These are phyloP conservation scores for Graphilbum sp. DNA, from an alignment of 2,329 filamentous ascomycete genomes.

Conservation along the genomic window DNA sequence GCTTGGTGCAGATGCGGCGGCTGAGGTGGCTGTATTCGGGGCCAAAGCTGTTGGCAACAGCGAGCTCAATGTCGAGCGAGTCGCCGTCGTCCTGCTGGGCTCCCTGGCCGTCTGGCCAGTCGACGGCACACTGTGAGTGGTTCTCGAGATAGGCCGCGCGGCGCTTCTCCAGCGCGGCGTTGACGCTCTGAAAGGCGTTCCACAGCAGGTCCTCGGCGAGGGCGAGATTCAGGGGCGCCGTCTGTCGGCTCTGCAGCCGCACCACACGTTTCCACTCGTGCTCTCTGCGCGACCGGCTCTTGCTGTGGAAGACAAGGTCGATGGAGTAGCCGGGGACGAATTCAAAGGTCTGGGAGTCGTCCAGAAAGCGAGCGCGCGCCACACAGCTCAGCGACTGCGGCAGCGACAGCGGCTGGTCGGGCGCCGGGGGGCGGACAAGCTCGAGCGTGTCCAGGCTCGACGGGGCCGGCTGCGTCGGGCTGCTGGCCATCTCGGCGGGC, in stretches of 20 bases:
- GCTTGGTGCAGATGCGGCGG: slow-evolving; percentile 24
- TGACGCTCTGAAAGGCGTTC: slow-evolving; percentile 24
- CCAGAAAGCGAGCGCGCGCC: slow-evolving; percentile 26
- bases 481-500: slow-evolving; percentile 11
- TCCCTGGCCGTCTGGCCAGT: slow-evolving; percentile 18
- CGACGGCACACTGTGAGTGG: slow-evolving; percentile 17
- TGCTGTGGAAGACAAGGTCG: slow-evolving; percentile 27
- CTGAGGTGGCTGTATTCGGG: slow-evolving; percentile 27
- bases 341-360: slow-evolving; percentile 28
- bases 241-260: slow-evolving; percentile 29
- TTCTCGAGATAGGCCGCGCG: slow-evolving; percentile 24
- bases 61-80: slow-evolving; percentile 28
- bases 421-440: slow-evolving; percentile 14
- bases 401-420: slow-evolving; percentile 26
- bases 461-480: slow-evolving; percentile 11
- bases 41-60: slow-evolving; percentile 32
- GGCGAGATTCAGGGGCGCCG: slow-evolving; percentile 28
- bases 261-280: slow-evolving; percentile 22
- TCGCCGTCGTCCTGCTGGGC: slow-evolving; percentile 24
- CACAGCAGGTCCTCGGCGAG: slow-evolving; percentile 31
- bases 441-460: slow-evolving; percentile 12
- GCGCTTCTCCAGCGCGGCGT: slow-evolving; percentile 22
- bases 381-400: slow-evolving; percentile 29
- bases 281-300: slow-evolving; percentile 17
- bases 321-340: slow-evolving; percentile 33